Conservation (phyloP, 306 rosid species). For the Malus sylvestris region DNA sequence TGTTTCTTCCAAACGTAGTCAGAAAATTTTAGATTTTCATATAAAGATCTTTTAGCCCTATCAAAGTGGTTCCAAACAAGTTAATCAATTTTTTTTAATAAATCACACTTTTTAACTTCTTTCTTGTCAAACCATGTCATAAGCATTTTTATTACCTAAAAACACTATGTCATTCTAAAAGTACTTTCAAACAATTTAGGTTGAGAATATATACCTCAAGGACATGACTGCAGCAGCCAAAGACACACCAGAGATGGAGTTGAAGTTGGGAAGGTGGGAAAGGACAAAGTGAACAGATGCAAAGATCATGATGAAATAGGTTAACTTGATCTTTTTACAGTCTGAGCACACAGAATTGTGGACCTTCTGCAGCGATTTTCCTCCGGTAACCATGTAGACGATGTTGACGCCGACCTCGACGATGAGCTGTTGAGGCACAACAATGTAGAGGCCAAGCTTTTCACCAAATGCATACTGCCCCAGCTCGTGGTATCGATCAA, state of each 20-base stretch:
- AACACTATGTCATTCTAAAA: no score
- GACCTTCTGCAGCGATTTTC: constrained; percentile 44
- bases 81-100: no score
- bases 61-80: no score
- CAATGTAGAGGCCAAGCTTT: constrained; percentile 53
- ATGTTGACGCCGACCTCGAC: constrained; percentile 42
- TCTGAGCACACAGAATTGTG: constrained; percentile 23
- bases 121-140: no score
- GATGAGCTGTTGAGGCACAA: constrained; percentile 54
- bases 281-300: constrained; percentile 55
- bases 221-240: constrained; percentile 49
- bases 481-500: constrained; percentile 54
- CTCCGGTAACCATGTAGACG: constrained; percentile 59
- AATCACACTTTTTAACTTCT: no score
- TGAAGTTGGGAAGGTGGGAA: constrained; percentile 51
- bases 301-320: constrained; percentile 50
- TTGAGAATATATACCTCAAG: constrained; percentile 22
- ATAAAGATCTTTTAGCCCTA: no score
- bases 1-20: no score
- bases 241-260: constrained; percentile 45
- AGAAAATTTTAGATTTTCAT: no score
- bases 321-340: constrained; percentile 30
- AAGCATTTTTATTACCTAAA: no score
- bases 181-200: no score
- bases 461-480: constrained; percentile 58